Base-by-base conservation (phyloP, 2,329 filamentous ascomycete species). In the Aspergillus pseudotamarii region DNA sequence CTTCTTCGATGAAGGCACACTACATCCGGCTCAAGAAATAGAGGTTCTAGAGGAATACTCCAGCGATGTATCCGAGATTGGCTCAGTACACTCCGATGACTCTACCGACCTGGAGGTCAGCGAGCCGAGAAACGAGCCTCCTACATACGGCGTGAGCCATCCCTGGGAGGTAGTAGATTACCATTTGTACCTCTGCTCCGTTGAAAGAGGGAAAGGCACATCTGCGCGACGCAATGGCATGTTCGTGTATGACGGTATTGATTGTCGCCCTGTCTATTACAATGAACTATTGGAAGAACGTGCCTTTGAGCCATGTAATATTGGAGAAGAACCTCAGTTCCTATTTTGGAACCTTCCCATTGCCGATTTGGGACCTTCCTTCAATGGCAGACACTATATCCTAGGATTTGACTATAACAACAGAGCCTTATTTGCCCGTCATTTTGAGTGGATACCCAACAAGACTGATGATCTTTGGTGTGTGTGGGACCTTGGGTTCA, bases 141-240 rank as follows among this genome's bases (percentile, higher is more conserved):
- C 61, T 21, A 58, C 62, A 8, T 66, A 62, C 48, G 55, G 61
- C 23, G 61, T 71, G 45, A 64, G 57, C 16, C 73, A 76, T 48
- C 73, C 73, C 8, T 77, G 72, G 73, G 66, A 69, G 11, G 65
- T 75, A 16, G 60, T 76, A 10, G 75, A 77, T 61, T 77, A 75
- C 32, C 68, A 76, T 21, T 58, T 78, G 19, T 76, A 76, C 50
- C 70, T 77, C 12, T 64, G 64, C 19, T 57, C 61, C n/a, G 62
- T 72, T 30, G 74, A 77, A 46, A 58, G 46, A 5, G 64, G 61
- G 10, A 68, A 64, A 50, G 67, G 70, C 21, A 45, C 36, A 21
- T n/a, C 65, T 19, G 46, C 30, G 3, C 65, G 74, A 8, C 63
- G 66, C 8, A 66, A 70, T 11, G 57, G 68, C n/a, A 68, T 68